Conservation (phyloP, 2,329 filamentous ascomycete genomes). For the Fusarium sp. region DNA sequence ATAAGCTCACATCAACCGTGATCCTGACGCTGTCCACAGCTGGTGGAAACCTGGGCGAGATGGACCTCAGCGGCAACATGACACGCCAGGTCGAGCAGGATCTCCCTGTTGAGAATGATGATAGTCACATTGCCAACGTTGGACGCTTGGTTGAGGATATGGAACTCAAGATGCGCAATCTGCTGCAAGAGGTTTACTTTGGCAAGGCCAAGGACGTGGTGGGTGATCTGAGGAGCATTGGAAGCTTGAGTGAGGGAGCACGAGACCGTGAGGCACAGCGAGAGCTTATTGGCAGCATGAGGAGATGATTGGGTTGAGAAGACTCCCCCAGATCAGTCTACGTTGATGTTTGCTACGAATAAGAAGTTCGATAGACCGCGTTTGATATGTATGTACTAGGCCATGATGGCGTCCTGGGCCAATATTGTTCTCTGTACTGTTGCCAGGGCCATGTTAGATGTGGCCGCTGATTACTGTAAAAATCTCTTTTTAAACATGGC, state of each 20-base stretch:
- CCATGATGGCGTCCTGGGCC: slow-evolving; percentile 7
- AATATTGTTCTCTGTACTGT: slow-evolving; percentile 1
- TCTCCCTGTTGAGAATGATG: slow-evolving; percentile 88
- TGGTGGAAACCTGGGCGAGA: slow-evolving; percentile 74
- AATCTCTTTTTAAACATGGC: slow-evolving; percentile 3
- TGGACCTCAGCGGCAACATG: slow-evolving; percentile 98
- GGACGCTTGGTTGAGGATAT: slow-evolving; percentile 97
- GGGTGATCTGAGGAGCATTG: slow-evolving; percentile 90
- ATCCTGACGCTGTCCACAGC: slow-evolving; percentile 85
- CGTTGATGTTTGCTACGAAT: slow-evolving; percentile 23
- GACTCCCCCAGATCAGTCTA: neutral
- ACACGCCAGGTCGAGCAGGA: slow-evolving; percentile 96
- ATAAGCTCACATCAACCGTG: slow-evolving; percentile 97
- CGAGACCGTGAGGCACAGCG: slow-evolving; percentile 86
- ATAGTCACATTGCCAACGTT: slow-evolving; percentile 95
- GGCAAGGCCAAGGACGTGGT: slow-evolving; percentile 99
- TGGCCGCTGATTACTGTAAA: slow-evolving; percentile 1
- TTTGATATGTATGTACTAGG: slow-evolving; percentile 4
- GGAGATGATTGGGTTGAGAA: slow-evolving; percentile 52
- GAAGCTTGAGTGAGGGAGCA: slow-evolving; percentile 85
- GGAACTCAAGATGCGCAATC: slow-evolving; percentile 99
- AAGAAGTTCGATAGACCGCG: slow-evolving; percentile 33
- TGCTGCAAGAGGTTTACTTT: slow-evolving; percentile 99
- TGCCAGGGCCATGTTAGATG: slow-evolving; percentile 8
- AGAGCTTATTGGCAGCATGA: slow-evolving; percentile 83